A percentile compares a stretch with the other conserved stretches of the same genome.
Evolutionary conservation across 768 basidiomycete species (phyloP).

Genomic region (Stropharia rugosoannulata): DNA sequence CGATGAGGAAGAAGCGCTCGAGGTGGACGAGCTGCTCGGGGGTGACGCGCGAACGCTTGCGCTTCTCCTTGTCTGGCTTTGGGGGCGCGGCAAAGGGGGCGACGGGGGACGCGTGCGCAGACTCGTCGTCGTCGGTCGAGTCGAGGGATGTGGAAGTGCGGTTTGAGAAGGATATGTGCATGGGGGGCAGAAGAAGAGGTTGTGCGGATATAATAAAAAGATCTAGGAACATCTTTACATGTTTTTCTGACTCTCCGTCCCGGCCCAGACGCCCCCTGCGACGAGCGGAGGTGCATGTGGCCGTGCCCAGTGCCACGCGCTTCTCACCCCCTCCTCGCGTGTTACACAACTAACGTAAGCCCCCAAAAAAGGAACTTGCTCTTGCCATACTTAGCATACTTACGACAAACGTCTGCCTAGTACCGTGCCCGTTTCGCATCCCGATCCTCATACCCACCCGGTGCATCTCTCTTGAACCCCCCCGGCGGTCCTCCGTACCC

Average conservation of each 20-base stretch:
- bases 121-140: slow-evolving; percentile 17
- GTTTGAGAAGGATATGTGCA: too few relatives aligned
- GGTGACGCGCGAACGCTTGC: slow-evolving; percentile 75
- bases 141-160: too few relatives aligned
- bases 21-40: slow-evolving; percentile 78
- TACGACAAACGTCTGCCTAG: slow-evolving; percentile 46
- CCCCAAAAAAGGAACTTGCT: background rate
- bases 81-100: slow-evolving; percentile 23
- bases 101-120: background rate
- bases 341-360: background rate
- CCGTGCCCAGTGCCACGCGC: too few relatives aligned
- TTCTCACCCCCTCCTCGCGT: too few relatives aligned
- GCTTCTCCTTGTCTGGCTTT: slow-evolving; percentile 29
- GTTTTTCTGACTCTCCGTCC: too few relatives aligned
- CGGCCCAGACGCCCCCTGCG: too few relatives aligned
- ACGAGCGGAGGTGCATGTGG: too few relatives aligned
- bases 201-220: too few relatives aligned
- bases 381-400: slow-evolving; percentile 13
- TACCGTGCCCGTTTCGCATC: slow-evolving; percentile 82
- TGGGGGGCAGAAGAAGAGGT: too few relatives aligned
- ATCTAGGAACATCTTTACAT: too few relatives aligned
- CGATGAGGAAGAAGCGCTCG: slow-evolving; percentile 65
- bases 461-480: slow-evolving; percentile 76
- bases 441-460: slow-evolving; percentile 80
- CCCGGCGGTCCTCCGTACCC: slow-evolving; percentile 41